Evolutionary conservation across 139 green algal species (phyloP), one percentile per base, ranked within the genome.

Genomic region (Spirogloea muscicola): DNA sequence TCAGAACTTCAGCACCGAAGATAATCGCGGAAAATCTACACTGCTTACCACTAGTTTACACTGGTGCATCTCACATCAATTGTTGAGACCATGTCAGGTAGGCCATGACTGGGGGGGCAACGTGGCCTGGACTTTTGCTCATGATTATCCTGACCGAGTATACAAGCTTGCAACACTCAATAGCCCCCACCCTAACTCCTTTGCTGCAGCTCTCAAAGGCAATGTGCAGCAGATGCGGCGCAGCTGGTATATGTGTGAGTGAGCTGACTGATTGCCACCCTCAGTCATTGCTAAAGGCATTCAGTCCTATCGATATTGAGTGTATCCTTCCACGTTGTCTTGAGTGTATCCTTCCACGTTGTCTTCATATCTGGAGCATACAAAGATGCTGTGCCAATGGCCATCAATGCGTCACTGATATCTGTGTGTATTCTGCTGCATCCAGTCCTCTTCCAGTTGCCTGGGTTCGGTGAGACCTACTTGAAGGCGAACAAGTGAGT

Each of bases 221-320:
- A 78, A 31, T 21, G 31, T 42, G 3, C 3, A 9, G 57, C 70
- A 78, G 41, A 66, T 78, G 60, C 58, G 60, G 3, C 40, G 60
- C 18, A 76, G 61, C 38, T 78, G 70, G 70, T 78, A 78, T 59
- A 78, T 78, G 13, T 76, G 38, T 72, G 36, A 36, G 70, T 77
- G 16, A 2, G 38, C 46, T 21, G 46, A 21, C 21, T 21, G 46
- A 55, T 21, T 55, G 46, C 21, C 21, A 55, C 21, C 21, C 21
- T 55, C 21, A 31, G 46, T 55, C 21, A 31, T 21, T 55, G 21
- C 21, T 31, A 21, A 31, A 31, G 46, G 21, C 21, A 55, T 55
- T 21, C 46, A 55, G 46, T 31, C 46, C 21, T 55, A 55, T 21
- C 21, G 46, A 55, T 31, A 21, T 21, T 55, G 46, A 55, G 46